Base-by-base conservation (phyloP, 2,329 filamentous ascomycete species). In the Penicillium sp. region DNA sequence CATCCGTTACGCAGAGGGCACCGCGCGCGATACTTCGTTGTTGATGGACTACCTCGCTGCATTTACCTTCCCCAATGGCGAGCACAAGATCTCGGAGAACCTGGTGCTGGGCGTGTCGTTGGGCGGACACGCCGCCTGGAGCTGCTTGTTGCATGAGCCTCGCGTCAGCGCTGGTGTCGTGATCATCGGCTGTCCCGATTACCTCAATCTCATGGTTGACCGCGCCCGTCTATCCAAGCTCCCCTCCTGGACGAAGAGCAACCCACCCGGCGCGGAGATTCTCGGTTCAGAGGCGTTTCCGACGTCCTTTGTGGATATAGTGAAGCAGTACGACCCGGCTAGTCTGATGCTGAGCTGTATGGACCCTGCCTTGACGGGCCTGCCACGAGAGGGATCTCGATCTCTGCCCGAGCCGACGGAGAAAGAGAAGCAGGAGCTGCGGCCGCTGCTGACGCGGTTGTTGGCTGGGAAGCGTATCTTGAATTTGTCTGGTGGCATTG, bases 171-270 rank as follows among this genome's bases (percentile, higher is more conserved):
- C 90, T 0, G 92, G 86, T 0, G 87, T 96, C 7, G 83, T 90
- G 2, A 84, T 96, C 25, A 90, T 98, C 55, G 95, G 94, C 1
- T 96, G 92, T 75, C 92, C 93, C 0, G 94, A 99, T 76, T 96
- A 91, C 69, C 86, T 88, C 63, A 82, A 90, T 74, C 80, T 98
- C 15, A 90, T 98, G 86, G 82, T 81, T 8, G 88, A 94, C 68
- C 90, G 95, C 11, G 94, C 94, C 0, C 81, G 85, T 5, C 80
- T 88, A 39, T 89, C 89, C 0, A 91, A 88, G 69, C 79, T 90
- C 11, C 64, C 82, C 14, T 84, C 86, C 0, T 91, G 84, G 76
- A 84, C 83, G 0, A 74, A 79, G 1, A 81, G 82, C 12, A 79
- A 84, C 15, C 81, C 83, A 0, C 81, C 82, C 0, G 88, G 88